A percentile compares a stretch with the other conserved stretches of the same genome.
Evolutionary conservation across 176 grass and related monocot genomes (phyloP).

Genomic region (Puya raimondii): DNA sequence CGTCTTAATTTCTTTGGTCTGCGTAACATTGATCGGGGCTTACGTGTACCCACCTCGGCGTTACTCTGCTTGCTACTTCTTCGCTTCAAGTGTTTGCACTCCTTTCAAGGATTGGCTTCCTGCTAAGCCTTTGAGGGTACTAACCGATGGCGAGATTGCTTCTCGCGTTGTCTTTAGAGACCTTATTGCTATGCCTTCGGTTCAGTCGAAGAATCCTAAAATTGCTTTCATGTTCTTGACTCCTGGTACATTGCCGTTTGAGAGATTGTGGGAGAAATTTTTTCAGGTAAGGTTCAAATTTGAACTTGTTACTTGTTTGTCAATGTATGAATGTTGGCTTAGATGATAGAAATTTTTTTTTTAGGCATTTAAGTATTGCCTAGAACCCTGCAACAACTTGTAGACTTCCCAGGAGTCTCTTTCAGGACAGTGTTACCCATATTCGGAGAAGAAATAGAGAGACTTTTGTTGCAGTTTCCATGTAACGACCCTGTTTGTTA

Average conservation of each 20-base stretch:
- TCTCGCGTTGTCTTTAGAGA: constrained; percentile 55
- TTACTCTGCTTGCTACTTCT: constrained; percentile 81
- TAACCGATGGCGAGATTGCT: constrained; percentile 71
- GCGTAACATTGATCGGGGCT: constrained; percentile 47
- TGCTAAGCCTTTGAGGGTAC: constrained; percentile 30
- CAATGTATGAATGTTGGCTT: constrained; percentile 3
- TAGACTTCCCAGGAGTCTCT: no score
- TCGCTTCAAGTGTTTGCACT: constrained; percentile 50
- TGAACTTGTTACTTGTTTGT: constrained; percentile 1
- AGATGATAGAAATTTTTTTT: neutral
- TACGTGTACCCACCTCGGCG: constrained; percentile 65
- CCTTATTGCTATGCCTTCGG: constrained; percentile 61
- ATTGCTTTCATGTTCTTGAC: constrained; percentile 95
- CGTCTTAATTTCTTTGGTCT: constrained; percentile 71
- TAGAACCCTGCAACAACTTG: constrained; percentile 4
- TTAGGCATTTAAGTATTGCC: neutral
- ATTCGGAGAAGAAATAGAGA: no score
- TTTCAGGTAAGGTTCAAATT: constrained; percentile 53
- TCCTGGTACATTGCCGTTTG: constrained; percentile 84
- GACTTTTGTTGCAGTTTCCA: no score
- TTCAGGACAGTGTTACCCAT: no score
- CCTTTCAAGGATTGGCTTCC: constrained; percentile 80
- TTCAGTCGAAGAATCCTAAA: constrained; percentile 51
- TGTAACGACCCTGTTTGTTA: no score
- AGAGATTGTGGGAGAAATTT: constrained; percentile 93